Conservation (phyloP, 2,329 filamentous ascomycete species). For the Ophiostoma tasmaniense region DNA sequence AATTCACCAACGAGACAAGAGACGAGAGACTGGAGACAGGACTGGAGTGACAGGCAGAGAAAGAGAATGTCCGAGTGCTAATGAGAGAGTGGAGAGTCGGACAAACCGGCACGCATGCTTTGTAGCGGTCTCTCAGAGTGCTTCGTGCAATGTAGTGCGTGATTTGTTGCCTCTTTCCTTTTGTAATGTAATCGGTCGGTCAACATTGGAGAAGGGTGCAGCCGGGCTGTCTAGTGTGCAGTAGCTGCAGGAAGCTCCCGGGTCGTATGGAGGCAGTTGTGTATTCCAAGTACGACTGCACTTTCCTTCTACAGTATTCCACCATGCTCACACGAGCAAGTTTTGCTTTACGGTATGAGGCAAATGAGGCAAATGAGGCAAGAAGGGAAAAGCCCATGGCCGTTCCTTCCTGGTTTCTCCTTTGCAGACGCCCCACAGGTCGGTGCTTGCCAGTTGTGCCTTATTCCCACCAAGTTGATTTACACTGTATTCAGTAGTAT, state of each 20-base stretch:
- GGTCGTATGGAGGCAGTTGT: background rate
- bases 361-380: background rate
- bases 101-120: background rate
- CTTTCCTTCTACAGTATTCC: background rate
- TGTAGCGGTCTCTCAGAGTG: too few species aligned
- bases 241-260: background rate
- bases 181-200: background rate
- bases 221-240: background rate
- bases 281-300: background rate
- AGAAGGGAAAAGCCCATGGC: too few species aligned
- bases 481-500: too few species aligned
- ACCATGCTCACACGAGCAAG: background rate
- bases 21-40: too few species aligned
- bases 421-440: background rate
- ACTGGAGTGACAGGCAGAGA: background rate
- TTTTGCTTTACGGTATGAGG: background rate
- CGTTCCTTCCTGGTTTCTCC: background rate
- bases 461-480: background rate
- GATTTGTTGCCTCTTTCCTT: conserved; percentile 3
- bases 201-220: background rate
- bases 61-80: background rate
- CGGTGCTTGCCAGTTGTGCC: background rate
- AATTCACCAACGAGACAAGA: background rate
- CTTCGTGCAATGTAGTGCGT: too few species aligned
- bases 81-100: conserved; percentile 5